Evolutionary conservation across 2,329 filamentous ascomycete genomes (phyloP), one percentile per base, ranked within the genome.

Genomic region (Ceratocystis colombiana): DNA sequence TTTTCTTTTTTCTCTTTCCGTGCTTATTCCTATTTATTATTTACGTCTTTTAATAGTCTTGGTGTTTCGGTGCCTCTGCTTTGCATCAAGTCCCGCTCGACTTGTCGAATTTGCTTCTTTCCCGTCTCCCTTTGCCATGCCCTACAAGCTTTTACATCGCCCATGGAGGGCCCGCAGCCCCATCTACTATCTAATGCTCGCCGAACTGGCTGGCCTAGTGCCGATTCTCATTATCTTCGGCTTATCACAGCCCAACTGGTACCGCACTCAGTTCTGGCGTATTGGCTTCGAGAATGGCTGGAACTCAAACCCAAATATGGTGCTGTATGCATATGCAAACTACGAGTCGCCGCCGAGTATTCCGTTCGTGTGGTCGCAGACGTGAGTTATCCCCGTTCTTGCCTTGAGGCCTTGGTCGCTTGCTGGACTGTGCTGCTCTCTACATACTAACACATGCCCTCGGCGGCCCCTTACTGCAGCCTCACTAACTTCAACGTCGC

Each of bases 401-500:
- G 41, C 20, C 46, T 22, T 2, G 33, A 37, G 33, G 33, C 10
- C 33, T 37, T 37, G 33, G 33, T 12, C 33, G 33, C 33, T 12
- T 37, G 33, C 33, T 37, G 33, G 33, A 37, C 33, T 12, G 33
- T 37, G 33, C 33, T 37, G 33, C 33, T 37, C 33, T 37, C 10
- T 37, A 37, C 33, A 37, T 30, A 28, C 53, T 57, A 57, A 57
- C 53, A 30, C 3, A 37, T 37, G 33, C 33, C 8, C 10, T 3
- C 10, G 33, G 33, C 33, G 33, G 33, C 33, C 33, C 8, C 8
- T 37, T 37, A 12, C 33, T 15, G 17, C 61, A 92, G 88, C 66
- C 78, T 90, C 69, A 90, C 88, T 61, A 79, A 87, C 70, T 90
- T 83, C 77, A 90, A 92, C 72, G 84, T 91, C 70, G 86, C 87